Evolutionary conservation across 164 flowering plant genomes (phyloP), one percentile per base, ranked within the genome.

Genomic region (Warburgia ugandensis): DNA sequence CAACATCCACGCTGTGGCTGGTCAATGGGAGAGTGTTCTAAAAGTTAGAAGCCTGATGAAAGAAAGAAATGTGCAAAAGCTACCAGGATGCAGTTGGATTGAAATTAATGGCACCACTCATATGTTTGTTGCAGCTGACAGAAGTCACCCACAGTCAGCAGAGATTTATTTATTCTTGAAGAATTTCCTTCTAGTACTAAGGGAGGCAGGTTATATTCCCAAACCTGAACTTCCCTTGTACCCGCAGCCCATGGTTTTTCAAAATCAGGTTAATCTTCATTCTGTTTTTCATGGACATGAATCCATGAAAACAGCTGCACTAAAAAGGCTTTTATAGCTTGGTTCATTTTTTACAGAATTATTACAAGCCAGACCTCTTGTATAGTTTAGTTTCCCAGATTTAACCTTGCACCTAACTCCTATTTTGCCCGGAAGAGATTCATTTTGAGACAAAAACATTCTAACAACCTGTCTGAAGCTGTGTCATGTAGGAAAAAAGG

Each of bases 21-120:
- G 95, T 22, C 58, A 71, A 27, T 86, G 94, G 94, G 65, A 63
- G n/a, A n/a, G 64, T 60, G 95, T 72, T 45, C 61, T 48, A 30
- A 67, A 72, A 42, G 62, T 74, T 13, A 67, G 97, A 33, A 54
- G 62, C 45, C 54, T 80, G 58, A 90, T 90, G 90, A 84, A 79
- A 50, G 73, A 80, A 54, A 68, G 77, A 69, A 71, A 81, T 45
- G 83, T 86, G 32, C 72, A 72, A 43, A 89, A 90, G 60, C 46
- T 82, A 45, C 91, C 94, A 7, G 97, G 95, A 56, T 77, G 61
- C 48, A 90, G 97, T 68, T 90, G 90, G 90, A 74, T 86, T 66
- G 83, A 78, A 58, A 55, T 83, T 21, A 71, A 72, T 48, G 68
- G 67, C 25, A 32, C 48, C 14, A 73, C 77, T 5, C 83, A 79